These are phyloP conservation scores for Trichomonascaceae sp. DNA, from an alignment of 1,139 yeast genomes.

Conservation along the genomic window DNA sequence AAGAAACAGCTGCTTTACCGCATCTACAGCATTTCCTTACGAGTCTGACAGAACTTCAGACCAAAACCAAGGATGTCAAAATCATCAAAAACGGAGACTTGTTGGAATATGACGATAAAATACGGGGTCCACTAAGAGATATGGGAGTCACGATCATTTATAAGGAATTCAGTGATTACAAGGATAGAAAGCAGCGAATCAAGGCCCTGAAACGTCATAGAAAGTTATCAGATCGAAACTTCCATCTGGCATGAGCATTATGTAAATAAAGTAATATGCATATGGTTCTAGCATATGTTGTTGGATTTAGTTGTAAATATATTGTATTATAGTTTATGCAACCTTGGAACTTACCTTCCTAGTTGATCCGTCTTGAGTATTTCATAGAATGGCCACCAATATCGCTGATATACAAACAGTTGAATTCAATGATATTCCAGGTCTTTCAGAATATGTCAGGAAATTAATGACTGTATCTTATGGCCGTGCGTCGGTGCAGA, in stretches of 20 bases:
- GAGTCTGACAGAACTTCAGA: neutral
- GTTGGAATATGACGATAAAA: slow-evolving; percentile 1
- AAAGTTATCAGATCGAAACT: neutral
- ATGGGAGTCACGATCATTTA: neutral
- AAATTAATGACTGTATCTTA: slow-evolving; percentile 12
- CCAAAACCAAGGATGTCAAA: neutral
- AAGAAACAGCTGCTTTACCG: neutral
- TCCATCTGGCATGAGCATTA: neutral
- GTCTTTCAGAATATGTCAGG: neutral
- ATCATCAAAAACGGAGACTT: neutral
- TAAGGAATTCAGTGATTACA: neutral
- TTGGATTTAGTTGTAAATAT: neutral
- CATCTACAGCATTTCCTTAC: neutral
- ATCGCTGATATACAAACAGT: neutral
- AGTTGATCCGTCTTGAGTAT: neutral
- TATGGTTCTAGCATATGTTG: neutral
- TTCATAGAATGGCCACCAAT: neutral
- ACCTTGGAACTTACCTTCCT: neutral
- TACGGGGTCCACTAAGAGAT: neutral
- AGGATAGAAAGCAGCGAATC: neutral
- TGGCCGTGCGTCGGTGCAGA: slow-evolving; percentile 12
- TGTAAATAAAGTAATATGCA: neutral
- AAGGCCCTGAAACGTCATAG: neutral
- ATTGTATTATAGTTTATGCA: neutral
- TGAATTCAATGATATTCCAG: neutral